Base-by-base conservation (phyloP, 768 basidiomycete species). In the Boletus pseudo-olivaceus region DNA sequence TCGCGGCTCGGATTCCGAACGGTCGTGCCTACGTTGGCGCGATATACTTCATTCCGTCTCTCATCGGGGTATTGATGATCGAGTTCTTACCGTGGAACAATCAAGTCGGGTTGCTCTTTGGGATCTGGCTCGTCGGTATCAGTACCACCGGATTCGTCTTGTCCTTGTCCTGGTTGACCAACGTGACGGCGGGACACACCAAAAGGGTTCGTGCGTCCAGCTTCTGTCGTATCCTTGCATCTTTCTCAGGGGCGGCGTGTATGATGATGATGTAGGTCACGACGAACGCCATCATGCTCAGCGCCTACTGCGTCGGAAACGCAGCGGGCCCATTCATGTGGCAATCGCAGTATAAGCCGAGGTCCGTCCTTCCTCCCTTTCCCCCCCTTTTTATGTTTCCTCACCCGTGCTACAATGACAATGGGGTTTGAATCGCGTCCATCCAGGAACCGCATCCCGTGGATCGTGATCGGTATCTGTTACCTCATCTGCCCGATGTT, bases 301-400 rank as follows among this genome's bases (percentile, higher is more conserved):
- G 78, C 40, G 84, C 86, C 1, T 91, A 90, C 62, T 83, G 82
- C 58, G 56, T 83, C 20, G 81, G 82, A 9, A 89, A 90, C 53
- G 73, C 86, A 2, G 80, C 79, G 0, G 82, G 82, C n/a, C 87
- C 88, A 0, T 85, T 88, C 62, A 87, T 90, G 85, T 90, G 88
- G 88, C 80, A 83, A 63, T 73, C 73, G 0, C 73, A 80, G 65
- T 89, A 86, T 62, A 79, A 77, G 55, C 88, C 87, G 6, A 78
- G 85, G 85, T 84, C 51, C 20, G 70, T 47, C 11, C 12, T 14
- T n/a, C 4, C 20, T 17, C 11, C 9, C n/a, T n/a, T n/a, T n/a
- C n/a, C 32, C 12, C 15, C 48, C 4, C 6, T 10, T 19, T 4
- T 42, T 57, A 30, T 29, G 7, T 12, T 8, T 14, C 15, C 39